phyloP scores from a whole-genome alignment of 306 rosid species.

The Inga leiocalycina region DNA sequence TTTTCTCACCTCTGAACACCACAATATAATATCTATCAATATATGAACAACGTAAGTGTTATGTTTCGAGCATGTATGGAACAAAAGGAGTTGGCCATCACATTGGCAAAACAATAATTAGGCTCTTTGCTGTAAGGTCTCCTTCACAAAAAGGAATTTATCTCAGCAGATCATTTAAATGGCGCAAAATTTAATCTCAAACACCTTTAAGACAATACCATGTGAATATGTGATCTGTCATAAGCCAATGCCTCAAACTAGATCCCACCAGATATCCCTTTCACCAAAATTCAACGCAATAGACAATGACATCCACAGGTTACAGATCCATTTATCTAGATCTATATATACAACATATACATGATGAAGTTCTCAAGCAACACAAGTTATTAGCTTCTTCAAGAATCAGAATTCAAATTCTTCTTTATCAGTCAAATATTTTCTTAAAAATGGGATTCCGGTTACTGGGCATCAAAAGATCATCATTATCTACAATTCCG shows the following conservation, averaged over 20 bases:
- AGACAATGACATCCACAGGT: background rate
- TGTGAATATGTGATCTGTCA: slow-evolving; percentile 21
- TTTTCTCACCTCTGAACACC: slow-evolving; percentile 1
- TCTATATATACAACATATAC: background rate
- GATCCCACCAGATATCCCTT: background rate
- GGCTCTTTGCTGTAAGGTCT: slow-evolving; percentile 19
- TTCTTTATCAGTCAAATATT: background rate
- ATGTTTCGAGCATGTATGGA: slow-evolving; percentile 31
- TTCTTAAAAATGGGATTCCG: too few relatives aligned
- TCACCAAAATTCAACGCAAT: too few relatives aligned
- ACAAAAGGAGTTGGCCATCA: background rate
- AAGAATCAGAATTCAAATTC: slow-evolving; percentile 12
- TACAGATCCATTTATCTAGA: background rate
- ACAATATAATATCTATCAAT: background rate
- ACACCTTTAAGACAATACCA: slow-evolving; percentile 16
- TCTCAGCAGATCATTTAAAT: background rate
- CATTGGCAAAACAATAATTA: slow-evolving; percentile 17
- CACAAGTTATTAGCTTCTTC: background rate
- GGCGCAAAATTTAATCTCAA: background rate
- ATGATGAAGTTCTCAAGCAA: background rate
- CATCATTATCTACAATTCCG: too few relatives aligned
- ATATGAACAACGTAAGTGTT: background rate
- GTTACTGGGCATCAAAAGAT: too few relatives aligned
- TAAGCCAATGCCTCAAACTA: background rate
- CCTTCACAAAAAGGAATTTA: background rate